A percentile compares a stretch with the other conserved stretches of the same genome.
phyloP scores from a whole-genome alignment of 169 alveolate genomes.

The Plasmodium falciparum region DNA sequence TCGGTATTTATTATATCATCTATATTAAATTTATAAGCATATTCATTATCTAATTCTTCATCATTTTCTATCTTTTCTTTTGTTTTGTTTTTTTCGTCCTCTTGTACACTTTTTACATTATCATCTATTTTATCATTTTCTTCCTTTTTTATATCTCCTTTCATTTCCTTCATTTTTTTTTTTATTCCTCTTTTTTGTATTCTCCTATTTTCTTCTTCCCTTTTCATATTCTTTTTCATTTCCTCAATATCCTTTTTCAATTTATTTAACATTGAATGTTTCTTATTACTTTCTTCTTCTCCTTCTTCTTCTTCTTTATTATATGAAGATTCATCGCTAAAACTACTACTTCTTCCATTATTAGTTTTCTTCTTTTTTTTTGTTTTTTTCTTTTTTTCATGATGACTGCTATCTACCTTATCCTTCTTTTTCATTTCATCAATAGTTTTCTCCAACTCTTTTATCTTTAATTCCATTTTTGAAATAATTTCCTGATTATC shows the following conservation, averaged over 20 bases:
- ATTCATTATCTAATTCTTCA: neutral
- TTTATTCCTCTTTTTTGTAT: neutral
- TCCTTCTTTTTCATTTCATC: slow-evolving; percentile 40
- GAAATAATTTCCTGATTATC: slow-evolving; percentile 33
- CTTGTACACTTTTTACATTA: slow-evolving; percentile 1
- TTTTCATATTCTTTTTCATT: slow-evolving; percentile 20
- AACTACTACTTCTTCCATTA: neutral
- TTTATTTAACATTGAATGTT: slow-evolving; percentile 16
- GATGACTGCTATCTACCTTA: neutral
- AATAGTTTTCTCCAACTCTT: slow-evolving; percentile 27
- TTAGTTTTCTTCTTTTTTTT: slow-evolving; percentile 3
- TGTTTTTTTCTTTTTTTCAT: neutral
- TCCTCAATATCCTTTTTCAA: slow-evolving; percentile 40
- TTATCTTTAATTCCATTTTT: slow-evolving; percentile 41
- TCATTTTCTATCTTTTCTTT: slow-evolving; percentile 3
- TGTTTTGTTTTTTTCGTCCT: neutral
- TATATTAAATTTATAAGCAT: slow-evolving; percentile 3
- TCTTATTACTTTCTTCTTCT: slow-evolving; percentile 12
- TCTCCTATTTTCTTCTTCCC: slow-evolving; percentile 6
- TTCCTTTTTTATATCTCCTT: neutral
- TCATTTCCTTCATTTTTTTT: no score
- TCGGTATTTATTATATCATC: slow-evolving; percentile 45
- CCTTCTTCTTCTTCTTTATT: slow-evolving; percentile 3
- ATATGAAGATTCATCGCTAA: neutral
- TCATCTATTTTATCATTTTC: neutral